Conservation (phyloP, 208 protist genomes). For the Acanthamoeba sp. region DNA sequence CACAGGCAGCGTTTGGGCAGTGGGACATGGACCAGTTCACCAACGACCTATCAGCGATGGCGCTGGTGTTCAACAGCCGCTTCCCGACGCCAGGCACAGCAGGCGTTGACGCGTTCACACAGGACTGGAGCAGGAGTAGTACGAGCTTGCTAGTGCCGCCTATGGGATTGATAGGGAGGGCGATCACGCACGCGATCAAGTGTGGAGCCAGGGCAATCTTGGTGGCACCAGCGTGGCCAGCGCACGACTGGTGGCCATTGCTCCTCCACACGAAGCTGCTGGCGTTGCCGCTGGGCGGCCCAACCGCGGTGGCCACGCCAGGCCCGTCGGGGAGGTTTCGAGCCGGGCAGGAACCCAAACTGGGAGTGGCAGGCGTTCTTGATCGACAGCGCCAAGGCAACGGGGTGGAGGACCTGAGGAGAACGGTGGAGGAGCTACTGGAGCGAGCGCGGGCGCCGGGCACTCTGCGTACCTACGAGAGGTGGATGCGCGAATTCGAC, state of each 20-base stretch:
- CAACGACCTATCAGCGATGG: not conserved
- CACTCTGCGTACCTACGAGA: not conserved
- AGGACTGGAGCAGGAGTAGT: not conserved
- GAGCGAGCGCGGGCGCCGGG: no score
- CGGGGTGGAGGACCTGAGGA: no score
- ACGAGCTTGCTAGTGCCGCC: not conserved
- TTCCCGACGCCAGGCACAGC: not conserved
- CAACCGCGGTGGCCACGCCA: not conserved
- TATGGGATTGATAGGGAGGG: not conserved
- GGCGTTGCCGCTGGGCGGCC: not conserved
- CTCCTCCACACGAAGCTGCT: not conserved
- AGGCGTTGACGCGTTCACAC: not conserved
- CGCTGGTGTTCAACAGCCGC: not conserved
- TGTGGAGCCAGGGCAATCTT: not conserved
- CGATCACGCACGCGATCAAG: not conserved
- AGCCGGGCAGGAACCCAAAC: not conserved
- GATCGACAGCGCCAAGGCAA: no score
- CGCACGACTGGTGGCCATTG: not conserved
- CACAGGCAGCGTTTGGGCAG: not conserved
- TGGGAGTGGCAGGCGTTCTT: not conserved
- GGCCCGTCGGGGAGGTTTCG: not conserved
- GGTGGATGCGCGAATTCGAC: not conserved
- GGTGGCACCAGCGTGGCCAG: not conserved
- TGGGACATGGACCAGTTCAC: not conserved
- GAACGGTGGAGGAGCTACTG: not conserved